Evolutionary conservation across 1,284 basidiomycete species (phyloP).

Genomic region (Leccinum pachyderme): DNA sequence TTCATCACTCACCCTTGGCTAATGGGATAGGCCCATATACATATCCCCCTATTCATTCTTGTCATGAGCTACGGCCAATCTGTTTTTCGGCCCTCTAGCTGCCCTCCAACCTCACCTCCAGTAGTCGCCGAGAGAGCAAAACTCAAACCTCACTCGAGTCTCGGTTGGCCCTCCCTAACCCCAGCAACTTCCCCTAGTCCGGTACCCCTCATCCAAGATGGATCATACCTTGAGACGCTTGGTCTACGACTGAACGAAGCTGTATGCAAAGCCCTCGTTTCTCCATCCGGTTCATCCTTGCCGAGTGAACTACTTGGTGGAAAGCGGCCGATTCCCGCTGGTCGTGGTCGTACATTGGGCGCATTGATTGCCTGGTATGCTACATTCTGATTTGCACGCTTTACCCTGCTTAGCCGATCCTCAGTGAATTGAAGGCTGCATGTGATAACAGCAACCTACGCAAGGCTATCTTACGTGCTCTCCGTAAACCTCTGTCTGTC

Average conservation of each 20-base stretch:
- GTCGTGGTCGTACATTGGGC: conserved; percentile 65
- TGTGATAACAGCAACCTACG: conserved; percentile 61
- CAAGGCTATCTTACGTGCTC: conserved; percentile 65
- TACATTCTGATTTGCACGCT: conserved; percentile 7
- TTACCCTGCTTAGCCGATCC: conserved; percentile 8
- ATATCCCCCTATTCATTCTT: not conserved
- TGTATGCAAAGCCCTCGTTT: conserved; percentile 69
- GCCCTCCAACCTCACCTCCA: conserved; percentile 50
- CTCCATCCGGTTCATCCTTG: conserved; percentile 53
- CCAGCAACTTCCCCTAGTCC: conserved; percentile 39
- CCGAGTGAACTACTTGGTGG: conserved; percentile 55
- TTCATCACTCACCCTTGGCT: conserved; percentile 24
- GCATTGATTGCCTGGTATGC: conserved; percentile 67
- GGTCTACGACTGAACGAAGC: conserved; percentile 76
- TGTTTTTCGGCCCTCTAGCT: conserved; percentile 61
- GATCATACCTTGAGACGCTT: conserved; percentile 73
- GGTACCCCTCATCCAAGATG: conserved; percentile 62
- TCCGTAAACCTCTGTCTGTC: conserved; percentile 75
- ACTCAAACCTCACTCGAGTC: conserved; percentile 56
- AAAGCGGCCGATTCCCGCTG: conserved; percentile 65
- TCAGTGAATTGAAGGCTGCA: conserved; percentile 67
- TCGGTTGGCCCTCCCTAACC: conserved; percentile 46
- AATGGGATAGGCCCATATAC: conserved; percentile 62
- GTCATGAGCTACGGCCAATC: conserved; percentile 61
- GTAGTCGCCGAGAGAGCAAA: conserved; percentile 44